These are phyloP conservation scores for Heliamphora exappendiculata DNA, from an alignment of 148 eudicot genomes.

Conservation along the genomic window DNA sequence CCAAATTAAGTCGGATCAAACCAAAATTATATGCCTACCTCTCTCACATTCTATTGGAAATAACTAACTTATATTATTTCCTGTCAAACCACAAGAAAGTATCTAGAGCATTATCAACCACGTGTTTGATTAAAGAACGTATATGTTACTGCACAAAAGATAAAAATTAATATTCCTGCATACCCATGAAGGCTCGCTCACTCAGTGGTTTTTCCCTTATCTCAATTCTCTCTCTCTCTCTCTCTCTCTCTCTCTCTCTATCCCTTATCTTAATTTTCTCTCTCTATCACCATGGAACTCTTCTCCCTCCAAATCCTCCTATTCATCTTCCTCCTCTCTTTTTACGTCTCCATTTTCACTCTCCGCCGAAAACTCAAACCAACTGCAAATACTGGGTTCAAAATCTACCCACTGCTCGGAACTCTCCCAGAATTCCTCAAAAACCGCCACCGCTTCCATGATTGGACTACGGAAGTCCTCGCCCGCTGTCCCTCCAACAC, in stretches of 20 bases:
- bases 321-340: constrained; percentile 3
- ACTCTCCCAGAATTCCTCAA: constrained; percentile 42
- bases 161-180: no score
- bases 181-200: no score
- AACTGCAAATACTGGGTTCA: constrained; percentile 34
- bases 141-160: no score
- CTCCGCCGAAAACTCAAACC: not conserved
- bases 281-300: constrained; percentile 14
- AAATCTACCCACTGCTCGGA: constrained; percentile 50
- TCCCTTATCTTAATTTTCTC: not conserved
- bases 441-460: constrained; percentile 68
- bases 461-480: constrained; percentile 54
- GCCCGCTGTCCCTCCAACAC: constrained; percentile 38
- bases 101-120: no score
- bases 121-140: no score
- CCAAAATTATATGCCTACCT: no score
- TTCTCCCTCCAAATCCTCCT: constrained; percentile 3
- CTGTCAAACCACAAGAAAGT: no score
- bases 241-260: not conserved
- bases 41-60: no score
- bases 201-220: no score
- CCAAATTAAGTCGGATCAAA: no score
- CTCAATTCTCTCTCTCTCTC: not conserved
- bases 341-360: not conserved
- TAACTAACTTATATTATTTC: no score